A percentile compares a stretch with the other conserved stretches of the same genome.
phyloP scores from a whole-genome alignment of 164 flowering plant species.

The Tinospora cordifolia region DNA sequence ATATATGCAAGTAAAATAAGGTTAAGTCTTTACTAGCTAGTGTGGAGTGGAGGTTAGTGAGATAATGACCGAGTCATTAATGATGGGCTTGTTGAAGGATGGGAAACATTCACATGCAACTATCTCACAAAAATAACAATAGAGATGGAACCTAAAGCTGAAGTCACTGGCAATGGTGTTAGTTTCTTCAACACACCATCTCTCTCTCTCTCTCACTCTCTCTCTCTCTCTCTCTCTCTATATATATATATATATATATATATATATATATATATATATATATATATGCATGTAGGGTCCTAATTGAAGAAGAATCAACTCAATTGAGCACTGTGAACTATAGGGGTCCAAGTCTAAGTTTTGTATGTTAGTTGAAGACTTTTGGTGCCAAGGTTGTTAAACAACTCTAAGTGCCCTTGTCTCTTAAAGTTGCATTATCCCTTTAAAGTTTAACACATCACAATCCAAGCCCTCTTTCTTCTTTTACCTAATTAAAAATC shows the following conservation, averaged over 20 bases:
- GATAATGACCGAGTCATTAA: not conserved
- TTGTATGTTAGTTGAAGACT: not conserved
- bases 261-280: too few relatives aligned
- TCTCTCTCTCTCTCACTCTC: too few relatives aligned
- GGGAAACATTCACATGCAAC: constrained; percentile 3
- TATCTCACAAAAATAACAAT: not conserved
- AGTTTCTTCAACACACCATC: not conserved
- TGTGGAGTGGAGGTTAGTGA: not conserved
- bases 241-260: too few relatives aligned
- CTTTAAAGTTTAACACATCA: not conserved
- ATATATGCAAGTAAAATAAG: too few relatives aligned
- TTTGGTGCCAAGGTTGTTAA: not conserved
- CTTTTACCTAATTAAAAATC: not conserved
- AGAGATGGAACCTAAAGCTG: not conserved
- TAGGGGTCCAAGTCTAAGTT: not conserved
- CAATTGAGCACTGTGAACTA: not conserved
- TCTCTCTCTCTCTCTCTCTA: too few relatives aligned
- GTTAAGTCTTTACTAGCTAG: not conserved
- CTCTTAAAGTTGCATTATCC: not conserved
- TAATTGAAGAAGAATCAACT: not conserved
- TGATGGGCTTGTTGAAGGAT: not conserved
- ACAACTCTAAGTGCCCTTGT: not conserved
- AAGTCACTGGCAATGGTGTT: not conserved
- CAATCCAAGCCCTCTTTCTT: not conserved
- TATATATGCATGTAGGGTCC: too few relatives aligned